phyloP scores from a whole-genome alignment of 108 stramenopile genomes.

The Cyclotella baltica region DNA sequence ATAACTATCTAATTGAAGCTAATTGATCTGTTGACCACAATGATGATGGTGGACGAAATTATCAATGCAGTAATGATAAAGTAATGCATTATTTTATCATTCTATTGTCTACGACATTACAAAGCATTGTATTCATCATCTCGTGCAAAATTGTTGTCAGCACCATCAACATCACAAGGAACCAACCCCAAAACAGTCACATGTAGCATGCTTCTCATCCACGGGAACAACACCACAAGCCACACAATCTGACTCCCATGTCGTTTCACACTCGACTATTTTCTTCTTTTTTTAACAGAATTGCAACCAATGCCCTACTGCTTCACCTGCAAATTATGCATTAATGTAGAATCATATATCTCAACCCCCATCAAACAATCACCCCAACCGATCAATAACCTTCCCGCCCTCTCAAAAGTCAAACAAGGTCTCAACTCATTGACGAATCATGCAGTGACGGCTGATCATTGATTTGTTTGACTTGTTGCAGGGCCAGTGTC shows the following conservation, averaged over 20 bases:
- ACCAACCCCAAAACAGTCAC: conserved; percentile 79
- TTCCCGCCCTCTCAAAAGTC: conserved; percentile 64
- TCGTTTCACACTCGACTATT: conserved; percentile 75
- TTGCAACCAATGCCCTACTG: conserved; percentile 7
- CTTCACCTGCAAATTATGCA: not conserved
- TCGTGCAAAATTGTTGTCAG: conserved; percentile 8
- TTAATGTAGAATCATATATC: conserved; percentile 42
- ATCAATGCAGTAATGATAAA: no score
- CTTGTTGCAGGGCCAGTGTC: conserved; percentile 23
- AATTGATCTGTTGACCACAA: no score
- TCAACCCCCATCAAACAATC: conserved; percentile 83
- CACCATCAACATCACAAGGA: conserved; percentile 24
- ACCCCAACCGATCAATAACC: conserved; percentile 81
- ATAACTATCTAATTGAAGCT: no score
- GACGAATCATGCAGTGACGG: conserved; percentile 55
- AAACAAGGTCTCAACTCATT: conserved; percentile 62
- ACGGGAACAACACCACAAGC: conserved; percentile 79
- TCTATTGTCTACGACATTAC: no score
- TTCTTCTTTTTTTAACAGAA: conserved; percentile 21
- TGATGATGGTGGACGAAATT: no score
- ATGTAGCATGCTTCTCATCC: conserved; percentile 74
- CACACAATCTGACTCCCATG: conserved; percentile 90
- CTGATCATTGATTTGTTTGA: not conserved
- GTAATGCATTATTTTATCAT: no score
- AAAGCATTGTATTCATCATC: conserved; percentile 13